A percentile compares a stretch with the other conserved stretches of the same genome.
Conservation (phyloP, 306 rosid genomes). For the Quercus gilva region DNA sequence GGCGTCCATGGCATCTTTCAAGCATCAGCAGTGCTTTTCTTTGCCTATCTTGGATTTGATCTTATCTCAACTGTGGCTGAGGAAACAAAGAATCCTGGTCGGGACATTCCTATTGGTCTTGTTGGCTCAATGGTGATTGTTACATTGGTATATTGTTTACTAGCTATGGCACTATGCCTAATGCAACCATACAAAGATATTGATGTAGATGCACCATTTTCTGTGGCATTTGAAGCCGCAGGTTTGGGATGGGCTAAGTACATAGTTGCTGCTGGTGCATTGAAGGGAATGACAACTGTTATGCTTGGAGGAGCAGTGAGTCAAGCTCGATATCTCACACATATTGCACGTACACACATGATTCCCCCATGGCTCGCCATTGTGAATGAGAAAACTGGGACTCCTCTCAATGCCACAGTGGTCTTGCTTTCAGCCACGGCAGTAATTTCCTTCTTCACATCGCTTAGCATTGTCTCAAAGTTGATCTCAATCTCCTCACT, state of each 20-base stretch:
- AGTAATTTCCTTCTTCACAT: constrained; percentile 62
- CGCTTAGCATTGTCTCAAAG: constrained; percentile 44
- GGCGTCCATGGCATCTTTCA: constrained; percentile 51
- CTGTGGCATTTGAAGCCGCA: constrained; percentile 59
- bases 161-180: constrained; percentile 67
- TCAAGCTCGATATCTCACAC: constrained; percentile 83
- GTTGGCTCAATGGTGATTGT: constrained; percentile 71
- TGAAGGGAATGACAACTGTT: constrained; percentile 90
- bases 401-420: constrained; percentile 76
- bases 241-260: constrained; percentile 90
- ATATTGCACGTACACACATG: constrained; percentile 90
- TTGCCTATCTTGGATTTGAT: constrained; percentile 81
- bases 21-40: constrained; percentile 78
- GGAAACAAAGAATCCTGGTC: constrained; percentile 74
- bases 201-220: constrained; percentile 51
- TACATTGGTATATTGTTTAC: constrained; percentile 39
- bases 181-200: constrained; percentile 39
- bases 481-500: constrained; percentile 76
- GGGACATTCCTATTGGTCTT: constrained; percentile 83
- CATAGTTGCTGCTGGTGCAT: constrained; percentile 63
- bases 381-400: constrained; percentile 57
- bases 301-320: constrained; percentile 64
- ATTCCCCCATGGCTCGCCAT: constrained; percentile 77
- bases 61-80: constrained; percentile 84
- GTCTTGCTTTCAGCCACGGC: constrained; percentile 51